Evolutionary conservation across 2,329 filamentous ascomycete species (phyloP), one percentile per base, ranked within the genome.

Genomic region (Cyphellophora europaea): DNA sequence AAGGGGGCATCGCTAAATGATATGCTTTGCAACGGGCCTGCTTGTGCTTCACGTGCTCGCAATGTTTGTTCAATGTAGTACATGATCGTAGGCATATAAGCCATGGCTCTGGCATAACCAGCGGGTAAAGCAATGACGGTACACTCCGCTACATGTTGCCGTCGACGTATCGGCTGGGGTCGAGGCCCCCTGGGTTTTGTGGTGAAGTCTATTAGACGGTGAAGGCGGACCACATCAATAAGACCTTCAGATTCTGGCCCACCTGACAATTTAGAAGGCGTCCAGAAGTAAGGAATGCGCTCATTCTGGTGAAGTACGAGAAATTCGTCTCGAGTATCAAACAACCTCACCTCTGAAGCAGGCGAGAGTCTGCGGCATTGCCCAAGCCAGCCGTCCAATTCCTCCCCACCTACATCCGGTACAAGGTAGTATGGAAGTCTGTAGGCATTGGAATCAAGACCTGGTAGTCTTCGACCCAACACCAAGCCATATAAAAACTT

Each of bases 81-180:
- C 6, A 43, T 42, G 16, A 49, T 48, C 8, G 47, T 47, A 11
- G 47, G 47, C 5, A 47, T 30, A 11, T 48, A 30, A 11, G 47
- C 18, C 34, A 48, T 36, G 6, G 40, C 14, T 4, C 30, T 32
- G 2, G 33, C 47, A 27, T 44, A 47, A 6, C 35, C 35, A 18
- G 37, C 30, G 4, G 31, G 33, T 11, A 47, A 45, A 13, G 48
- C 46, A 16, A 47, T 18, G 5, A 50, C 30, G 4, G 35, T 34
- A 19, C 39, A 41, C 6, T 47, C 38, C 4, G 30, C 37, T 11
- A 44, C 41, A 32, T 17, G 10, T 25, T 14, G 23, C 14, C 34
- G n/a, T 30, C 33, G 8, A 37, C 30, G 17, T 18, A 19, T 6
- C 2, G 21, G 21, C 21, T 8, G 8, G 8, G 21, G n/a, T 8